Percentiles rank a stretch among this genome's conserved stretches.
Conservation (phyloP, 78 protist genomes). For the Bigelowiella natans region DNA sequence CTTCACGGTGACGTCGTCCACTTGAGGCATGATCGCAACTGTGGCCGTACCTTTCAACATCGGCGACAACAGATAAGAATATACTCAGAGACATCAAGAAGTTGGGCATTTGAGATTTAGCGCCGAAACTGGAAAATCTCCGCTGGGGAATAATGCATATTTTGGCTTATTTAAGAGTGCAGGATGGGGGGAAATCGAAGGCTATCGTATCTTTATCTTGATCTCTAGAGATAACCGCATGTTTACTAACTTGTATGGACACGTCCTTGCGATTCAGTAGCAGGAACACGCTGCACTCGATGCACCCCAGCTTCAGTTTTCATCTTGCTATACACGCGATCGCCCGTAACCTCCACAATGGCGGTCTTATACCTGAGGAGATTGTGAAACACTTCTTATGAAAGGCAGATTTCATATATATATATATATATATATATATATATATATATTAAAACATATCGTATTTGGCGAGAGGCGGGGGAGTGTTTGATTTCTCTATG, state of each 20-base stretch:
- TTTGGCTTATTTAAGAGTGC: too few species aligned
- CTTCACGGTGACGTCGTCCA: constrained; percentile 19
- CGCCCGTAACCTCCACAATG: background rate
- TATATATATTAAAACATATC: background rate
- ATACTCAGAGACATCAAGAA: background rate
- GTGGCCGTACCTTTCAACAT: constrained; percentile 23
- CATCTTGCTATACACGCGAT: constrained; percentile 23
- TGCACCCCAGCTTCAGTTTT: constrained; percentile 22
- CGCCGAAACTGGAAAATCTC: too few species aligned
- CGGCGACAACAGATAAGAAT: background rate
- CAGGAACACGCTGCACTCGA: constrained; percentile 39
- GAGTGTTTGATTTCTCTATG: too few species aligned
- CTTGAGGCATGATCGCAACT: constrained; percentile 33
- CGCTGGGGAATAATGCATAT: too few species aligned
- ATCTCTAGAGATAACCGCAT: background rate
- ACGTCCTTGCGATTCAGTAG: constrained; percentile 20
- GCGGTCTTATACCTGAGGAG: background rate
- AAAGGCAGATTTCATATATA: background rate
- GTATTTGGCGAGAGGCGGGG: too few species aligned
- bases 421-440: background rate
- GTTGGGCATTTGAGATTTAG: too few species aligned
- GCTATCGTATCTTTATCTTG: background rate
- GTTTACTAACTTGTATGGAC: background rate
- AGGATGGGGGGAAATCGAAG: too few species aligned
- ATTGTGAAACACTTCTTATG: too few species aligned